These are phyloP conservation scores for Leptographium wingfieldii DNA, from an alignment of 2,329 filamentous ascomycete genomes.

Conservation along the genomic window DNA sequence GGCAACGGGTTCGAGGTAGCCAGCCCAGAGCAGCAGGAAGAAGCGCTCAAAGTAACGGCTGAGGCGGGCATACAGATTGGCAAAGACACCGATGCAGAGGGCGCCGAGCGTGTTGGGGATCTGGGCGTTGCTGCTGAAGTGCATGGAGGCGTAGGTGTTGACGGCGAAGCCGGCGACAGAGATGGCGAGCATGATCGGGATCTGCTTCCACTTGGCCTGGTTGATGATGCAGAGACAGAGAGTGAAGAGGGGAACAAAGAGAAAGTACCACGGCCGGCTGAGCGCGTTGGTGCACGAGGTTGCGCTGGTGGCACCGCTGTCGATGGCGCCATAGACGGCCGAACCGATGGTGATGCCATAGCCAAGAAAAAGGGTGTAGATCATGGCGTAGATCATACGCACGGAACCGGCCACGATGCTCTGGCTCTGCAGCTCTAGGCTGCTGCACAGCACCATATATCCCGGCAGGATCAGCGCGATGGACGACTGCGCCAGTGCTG, in stretches of 20 bases:
- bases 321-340: conserved; percentile 49
- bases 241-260: conserved; percentile 58
- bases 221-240: conserved; percentile 48
- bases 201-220: conserved; percentile 68
- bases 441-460: conserved; percentile 47
- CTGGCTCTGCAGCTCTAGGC: conserved; percentile 55
- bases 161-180: conserved; percentile 62
- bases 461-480: conserved; percentile 65
- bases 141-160: conserved; percentile 57
- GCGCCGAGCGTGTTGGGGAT: conserved; percentile 69
- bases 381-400: conserved; percentile 61
- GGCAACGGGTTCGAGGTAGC: conserved; percentile 28
- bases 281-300: conserved; percentile 23
- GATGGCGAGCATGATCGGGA: conserved; percentile 63
- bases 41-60: conserved; percentile 45
- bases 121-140: conserved; percentile 57
- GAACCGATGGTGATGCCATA: conserved; percentile 60
- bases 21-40: conserved; percentile 40
- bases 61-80: conserved; percentile 66
- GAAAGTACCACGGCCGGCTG: conserved; percentile 31
- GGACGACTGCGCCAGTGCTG: conserved; percentile 57
- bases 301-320: conserved; percentile 36
- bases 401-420: conserved; percentile 60
- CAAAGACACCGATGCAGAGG: conserved; percentile 61
- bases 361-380: conserved; percentile 60